These are phyloP conservation scores for Umbilicaria muhlenbergii DNA, from an alignment of 495 filamentous ascomycete genomes.

Conservation along the genomic window DNA sequence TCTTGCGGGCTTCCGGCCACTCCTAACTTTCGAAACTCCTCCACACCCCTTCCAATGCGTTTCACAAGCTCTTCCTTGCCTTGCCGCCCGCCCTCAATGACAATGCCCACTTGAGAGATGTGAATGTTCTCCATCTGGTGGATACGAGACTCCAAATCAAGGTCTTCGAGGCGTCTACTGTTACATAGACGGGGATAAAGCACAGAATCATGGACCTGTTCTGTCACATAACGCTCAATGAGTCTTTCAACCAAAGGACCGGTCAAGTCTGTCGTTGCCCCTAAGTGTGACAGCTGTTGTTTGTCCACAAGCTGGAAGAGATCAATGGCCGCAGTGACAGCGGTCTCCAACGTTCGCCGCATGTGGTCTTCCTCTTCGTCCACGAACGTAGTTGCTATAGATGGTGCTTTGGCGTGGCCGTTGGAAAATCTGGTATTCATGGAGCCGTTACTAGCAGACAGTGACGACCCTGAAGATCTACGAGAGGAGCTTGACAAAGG, in stretches of 20 bases:
- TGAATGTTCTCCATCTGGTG: conserved; percentile 88
- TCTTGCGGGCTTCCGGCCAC: conserved; percentile 80
- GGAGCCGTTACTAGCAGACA: conserved; percentile 11
- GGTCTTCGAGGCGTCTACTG: conserved; percentile 65
- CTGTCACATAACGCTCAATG: conserved; percentile 88
- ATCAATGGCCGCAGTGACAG: conserved; percentile 86
- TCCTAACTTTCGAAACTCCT: conserved; percentile 77
- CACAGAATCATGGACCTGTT: conserved; percentile 79
- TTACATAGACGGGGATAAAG: conserved; percentile 71
- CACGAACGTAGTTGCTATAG: conserved; percentile 35
- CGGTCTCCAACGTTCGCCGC: conserved; percentile 72
- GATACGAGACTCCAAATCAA: conserved; percentile 81
- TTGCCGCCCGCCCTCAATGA: conserved; percentile 52
- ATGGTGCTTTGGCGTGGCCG: conserved; percentile 22
- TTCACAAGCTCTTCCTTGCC: conserved; percentile 58
- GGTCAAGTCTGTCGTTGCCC: conserved; percentile 84
- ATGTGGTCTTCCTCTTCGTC: conserved; percentile 81
- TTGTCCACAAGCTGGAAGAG: conserved; percentile 93
- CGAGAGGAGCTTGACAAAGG: conserved; percentile 22
- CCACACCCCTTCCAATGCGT: conserved; percentile 60
- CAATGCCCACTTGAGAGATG: conserved; percentile 83
- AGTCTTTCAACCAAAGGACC: conserved; percentile 82
- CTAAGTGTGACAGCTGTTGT: conserved; percentile 81
- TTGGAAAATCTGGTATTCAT: conserved; percentile 12
- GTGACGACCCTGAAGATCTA: conserved; percentile 11